Base-by-base conservation (phyloP, 1,139 yeast genomes). In the Petasospora rhodanensis region DNA sequence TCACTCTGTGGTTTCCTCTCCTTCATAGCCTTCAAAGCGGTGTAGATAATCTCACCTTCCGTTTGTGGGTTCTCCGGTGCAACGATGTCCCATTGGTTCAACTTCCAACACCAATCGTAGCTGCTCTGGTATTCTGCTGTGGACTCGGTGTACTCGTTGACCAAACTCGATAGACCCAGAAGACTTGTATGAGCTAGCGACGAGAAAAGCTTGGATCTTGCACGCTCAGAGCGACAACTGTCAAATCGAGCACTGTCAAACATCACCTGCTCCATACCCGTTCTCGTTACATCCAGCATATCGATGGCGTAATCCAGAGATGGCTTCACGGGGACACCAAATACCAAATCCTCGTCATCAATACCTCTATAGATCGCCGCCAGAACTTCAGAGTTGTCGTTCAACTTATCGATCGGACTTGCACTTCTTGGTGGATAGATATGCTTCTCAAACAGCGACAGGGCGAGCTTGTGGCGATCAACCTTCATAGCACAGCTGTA, bases 41-140 rank as follows among this genome's bases (percentile, higher is more conserved):
- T 62, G 48, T 75, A 81, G 10, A 73, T 58, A 6, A 59, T 52
- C 29, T 67, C 70, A 35, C 70, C 65, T 29, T 65, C 69, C 4
- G 56, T 54, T 0, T 31, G 28, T 0, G 68, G 52, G 0, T 39
- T 40, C 3, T 45, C 47, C 0, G 72, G 61, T 2, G 51, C 47
- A 0, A 91, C 83, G 5, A 79, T 38, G 37, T 78, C 80, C 95
- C 95, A 85, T 32, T 70, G 67, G 34, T 68, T 71, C 23, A 84
- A 57, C 49, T 79, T 80, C 94, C 94, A 84, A 1, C 78, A 70
- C 69, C 80, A 71, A 33, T 72, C 64, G 41, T 62, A 69, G 10
- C 42, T 34, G 10, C 39, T 41, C 7, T 28, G 23, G 4, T 45
- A 42, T 5, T 45, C n/a, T n/a, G n/a, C n/a, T 34, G 6, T 48